Percentiles rank a stretch among this genome's conserved stretches.
Evolutionary conservation across 2,329 filamentous ascomycete species (phyloP).

Genomic region (Scorias spongiosa): DNA sequence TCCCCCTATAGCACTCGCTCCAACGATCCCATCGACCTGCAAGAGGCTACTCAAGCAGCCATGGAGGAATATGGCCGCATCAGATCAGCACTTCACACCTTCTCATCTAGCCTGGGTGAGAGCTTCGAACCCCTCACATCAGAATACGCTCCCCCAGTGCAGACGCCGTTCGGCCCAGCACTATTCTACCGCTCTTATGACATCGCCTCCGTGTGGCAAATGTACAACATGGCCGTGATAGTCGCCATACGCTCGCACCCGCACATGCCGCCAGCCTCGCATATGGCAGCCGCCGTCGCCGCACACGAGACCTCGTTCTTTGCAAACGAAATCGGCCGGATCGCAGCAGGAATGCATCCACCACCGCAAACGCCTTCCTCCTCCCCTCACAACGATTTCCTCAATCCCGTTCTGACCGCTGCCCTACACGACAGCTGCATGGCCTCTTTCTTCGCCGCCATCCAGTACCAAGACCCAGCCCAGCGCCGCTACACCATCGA

Average conservation of each 20-base stretch:
- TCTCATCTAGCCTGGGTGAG: slow-evolving; percentile 51
- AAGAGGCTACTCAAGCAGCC: slow-evolving; percentile 52
- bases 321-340: slow-evolving; percentile 63
- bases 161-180: slow-evolving; percentile 68
- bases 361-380: slow-evolving; percentile 10
- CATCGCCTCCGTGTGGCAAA: slow-evolving; percentile 77
- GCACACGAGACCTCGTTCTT: slow-evolving; percentile 55
- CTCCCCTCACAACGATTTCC: slow-evolving; percentile 34
- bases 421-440: slow-evolving; percentile 72
- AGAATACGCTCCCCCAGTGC: slow-evolving; percentile 46
- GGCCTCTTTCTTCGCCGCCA: slow-evolving; percentile 70
- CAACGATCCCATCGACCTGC: slow-evolving; percentile 42
- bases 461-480: slow-evolving; percentile 55
- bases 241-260: slow-evolving; percentile 72
- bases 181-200: slow-evolving; percentile 72
- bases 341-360: slow-evolving; percentile 51
- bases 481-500: slow-evolving; percentile 69
- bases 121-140: slow-evolving; percentile 62
- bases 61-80: slow-evolving; percentile 67
- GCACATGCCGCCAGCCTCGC: slow-evolving; percentile 77
- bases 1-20: slow-evolving; percentile 13
- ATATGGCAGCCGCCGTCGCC: slow-evolving; percentile 69
- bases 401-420: slow-evolving; percentile 65
- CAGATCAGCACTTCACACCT: slow-evolving; percentile 50
- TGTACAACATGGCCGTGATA: slow-evolving; percentile 74